These are phyloP conservation scores for Yamadazyma kanchanaburiensis DNA, from an alignment of 1,139 yeast genomes.

Conservation along the genomic window DNA sequence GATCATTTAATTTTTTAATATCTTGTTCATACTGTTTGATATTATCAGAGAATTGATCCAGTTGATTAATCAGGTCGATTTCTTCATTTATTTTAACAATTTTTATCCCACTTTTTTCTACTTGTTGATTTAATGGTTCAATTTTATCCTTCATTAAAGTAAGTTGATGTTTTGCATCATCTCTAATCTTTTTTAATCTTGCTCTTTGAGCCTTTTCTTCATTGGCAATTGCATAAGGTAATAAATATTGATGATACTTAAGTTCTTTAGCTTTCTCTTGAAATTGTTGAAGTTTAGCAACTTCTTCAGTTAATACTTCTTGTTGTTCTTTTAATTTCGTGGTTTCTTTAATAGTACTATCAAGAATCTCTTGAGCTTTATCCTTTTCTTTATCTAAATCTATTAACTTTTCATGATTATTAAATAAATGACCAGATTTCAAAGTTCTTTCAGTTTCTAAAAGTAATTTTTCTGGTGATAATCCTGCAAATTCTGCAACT, in stretches of 20 bases:
- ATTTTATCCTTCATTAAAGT: slow-evolving; percentile 25
- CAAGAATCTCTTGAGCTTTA: slow-evolving; percentile 14
- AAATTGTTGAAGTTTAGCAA: slow-evolving; percentile 35
- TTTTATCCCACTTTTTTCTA: slow-evolving; percentile 1
- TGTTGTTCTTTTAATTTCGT: slow-evolving; percentile 25
- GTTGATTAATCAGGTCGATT: not conserved
- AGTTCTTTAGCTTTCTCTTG: slow-evolving; percentile 42
- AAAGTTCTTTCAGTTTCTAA: slow-evolving; percentile 81
- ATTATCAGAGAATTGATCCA: not conserved
- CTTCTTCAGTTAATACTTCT: slow-evolving; percentile 29
- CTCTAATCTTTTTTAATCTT: slow-evolving; percentile 38
- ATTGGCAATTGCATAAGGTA: slow-evolving; percentile 62
- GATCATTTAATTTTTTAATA: slow-evolving; percentile 4
- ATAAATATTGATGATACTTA: slow-evolving; percentile 44
- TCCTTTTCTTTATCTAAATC: slow-evolving; percentile 43
- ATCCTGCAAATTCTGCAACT: slow-evolving; percentile 87
- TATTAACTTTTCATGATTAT: slow-evolving; percentile 57
- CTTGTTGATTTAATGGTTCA: slow-evolving; percentile 25
- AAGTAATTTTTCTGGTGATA: slow-evolving; percentile 72
- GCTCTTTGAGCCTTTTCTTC: slow-evolving; percentile 47
- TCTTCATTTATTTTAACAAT: not conserved
- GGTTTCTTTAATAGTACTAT: not conserved
- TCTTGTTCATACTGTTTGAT: too few species aligned
- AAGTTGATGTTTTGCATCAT: slow-evolving; percentile 32
- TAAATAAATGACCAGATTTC: slow-evolving; percentile 56